Conservation (phyloP, 2,329 filamentous ascomycete genomes). For the Raffaelea ambrosiae region DNA sequence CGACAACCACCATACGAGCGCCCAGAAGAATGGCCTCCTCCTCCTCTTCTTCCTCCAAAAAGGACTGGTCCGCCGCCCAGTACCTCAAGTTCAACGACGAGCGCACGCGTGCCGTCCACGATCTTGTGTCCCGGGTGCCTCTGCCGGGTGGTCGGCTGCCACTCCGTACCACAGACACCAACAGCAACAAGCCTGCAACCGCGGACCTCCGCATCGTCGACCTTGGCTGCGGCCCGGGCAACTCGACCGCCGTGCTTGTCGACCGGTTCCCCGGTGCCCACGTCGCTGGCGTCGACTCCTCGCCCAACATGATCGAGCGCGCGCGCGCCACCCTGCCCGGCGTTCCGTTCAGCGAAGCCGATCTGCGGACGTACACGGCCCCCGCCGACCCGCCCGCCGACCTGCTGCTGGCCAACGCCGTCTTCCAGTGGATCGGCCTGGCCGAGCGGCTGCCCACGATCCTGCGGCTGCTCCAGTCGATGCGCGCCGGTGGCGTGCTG, state of each 20-base stretch:
- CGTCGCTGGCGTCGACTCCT: conserved; percentile 45
- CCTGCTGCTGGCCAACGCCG: conserved; percentile 48
- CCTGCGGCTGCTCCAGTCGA: conserved; percentile 28
- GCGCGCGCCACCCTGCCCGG: conserved; percentile 31
- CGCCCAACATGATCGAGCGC: conserved; percentile 44
- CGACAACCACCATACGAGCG: not conserved
- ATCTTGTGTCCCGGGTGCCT: conserved; percentile 40
- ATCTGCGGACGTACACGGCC: conserved; percentile 32
- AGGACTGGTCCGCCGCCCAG: conserved; percentile 46
- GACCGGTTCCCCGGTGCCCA: conserved; percentile 35
- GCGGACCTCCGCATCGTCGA: conserved; percentile 40
- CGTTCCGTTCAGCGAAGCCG: conserved; percentile 35
- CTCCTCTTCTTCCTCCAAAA: not conserved
- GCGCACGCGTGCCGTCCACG: conserved; percentile 42
- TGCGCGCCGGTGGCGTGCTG: conserved; percentile 36
- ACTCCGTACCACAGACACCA: too few relatives aligned
- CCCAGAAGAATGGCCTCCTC: not conserved
- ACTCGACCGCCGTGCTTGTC: conserved; percentile 42
- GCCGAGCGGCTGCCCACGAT: conserved; percentile 35
- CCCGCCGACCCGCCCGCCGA: conserved; percentile 20
- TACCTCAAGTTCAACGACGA: conserved; percentile 48
- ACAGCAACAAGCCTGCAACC: too few relatives aligned
- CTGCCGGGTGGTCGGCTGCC: conserved; percentile 17
- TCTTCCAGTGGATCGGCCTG: conserved; percentile 47
- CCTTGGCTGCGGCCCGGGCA: conserved; percentile 52